phyloP scores from a whole-genome alignment of 2,329 filamentous ascomycete genomes.

The Neofusicoccum umdonicola region DNA sequence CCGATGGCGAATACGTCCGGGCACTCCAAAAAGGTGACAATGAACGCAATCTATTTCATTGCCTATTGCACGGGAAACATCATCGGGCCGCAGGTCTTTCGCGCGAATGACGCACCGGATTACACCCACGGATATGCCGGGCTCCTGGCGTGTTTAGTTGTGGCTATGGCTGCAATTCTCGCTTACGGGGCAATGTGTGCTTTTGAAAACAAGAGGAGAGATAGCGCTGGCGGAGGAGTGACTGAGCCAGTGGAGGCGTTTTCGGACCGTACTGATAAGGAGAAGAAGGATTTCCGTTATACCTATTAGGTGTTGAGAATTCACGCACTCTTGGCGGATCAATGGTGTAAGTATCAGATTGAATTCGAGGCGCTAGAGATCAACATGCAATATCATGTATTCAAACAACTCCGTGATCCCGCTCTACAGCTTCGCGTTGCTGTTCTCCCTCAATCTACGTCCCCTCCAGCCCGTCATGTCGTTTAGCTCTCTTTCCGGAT shows the following conservation, averaged over 20 bases:
- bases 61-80: slow-evolving; percentile 43
- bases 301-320: neutral
- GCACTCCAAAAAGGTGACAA: slow-evolving; percentile 41
- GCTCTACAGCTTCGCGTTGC: too few relatives aligned
- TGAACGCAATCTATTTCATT: slow-evolving; percentile 40
- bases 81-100: slow-evolving; percentile 44
- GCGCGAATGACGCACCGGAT: slow-evolving; percentile 38
- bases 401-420: too few relatives aligned
- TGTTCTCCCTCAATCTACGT: too few relatives aligned
- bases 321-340: too few relatives aligned
- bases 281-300: slow-evolving; percentile 21
- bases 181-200: slow-evolving; percentile 19
- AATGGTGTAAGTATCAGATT: too few relatives aligned
- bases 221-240: neutral
- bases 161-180: slow-evolving; percentile 19
- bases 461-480: too few relatives aligned
- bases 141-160: slow-evolving; percentile 19
- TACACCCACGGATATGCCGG: slow-evolving; percentile 30
- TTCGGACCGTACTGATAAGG: slow-evolving; percentile 19
- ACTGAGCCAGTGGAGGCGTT: slow-evolving; percentile 13
- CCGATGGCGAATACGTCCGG: slow-evolving; percentile 34
- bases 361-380: too few relatives aligned
- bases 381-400: too few relatives aligned
- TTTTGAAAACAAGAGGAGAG: slow-evolving; percentile 18
- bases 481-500: too few relatives aligned